Evolutionary conservation across 164 flowering plant genomes (phyloP).

Genomic region (Saururus chinensis): DNA sequence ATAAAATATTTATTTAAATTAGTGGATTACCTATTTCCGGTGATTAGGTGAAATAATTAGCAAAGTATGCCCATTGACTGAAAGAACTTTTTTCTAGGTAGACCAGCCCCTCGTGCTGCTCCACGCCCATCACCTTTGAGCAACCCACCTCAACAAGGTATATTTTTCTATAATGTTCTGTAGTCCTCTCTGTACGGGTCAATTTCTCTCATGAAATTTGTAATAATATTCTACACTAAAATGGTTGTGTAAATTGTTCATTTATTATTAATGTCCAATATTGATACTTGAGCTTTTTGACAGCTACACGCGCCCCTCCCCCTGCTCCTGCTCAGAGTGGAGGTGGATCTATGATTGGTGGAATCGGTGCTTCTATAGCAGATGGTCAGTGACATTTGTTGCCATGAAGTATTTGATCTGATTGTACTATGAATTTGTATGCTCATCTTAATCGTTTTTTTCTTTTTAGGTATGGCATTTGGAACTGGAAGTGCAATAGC

Average conservation of each 20-base stretch:
- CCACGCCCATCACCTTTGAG: constrained; percentile 53
- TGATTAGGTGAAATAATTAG: too few species aligned
- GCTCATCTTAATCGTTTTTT: neutral
- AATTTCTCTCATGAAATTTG: neutral
- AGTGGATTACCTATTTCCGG: too few species aligned
- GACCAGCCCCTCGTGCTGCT: constrained; percentile 30
- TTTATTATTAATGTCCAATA: neutral
- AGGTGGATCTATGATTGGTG: constrained; percentile 60
- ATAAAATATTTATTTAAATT: too few species aligned
- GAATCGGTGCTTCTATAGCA: constrained; percentile 72
- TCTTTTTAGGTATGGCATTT: constrained; percentile 61
- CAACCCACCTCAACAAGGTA: constrained; percentile 65
- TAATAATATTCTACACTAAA: neutral
- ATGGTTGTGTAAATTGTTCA: neutral
- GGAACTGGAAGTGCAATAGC: constrained; percentile 91
- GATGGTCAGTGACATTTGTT: constrained; percentile 31
- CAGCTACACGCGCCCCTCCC: constrained; percentile 74
- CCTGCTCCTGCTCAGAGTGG: constrained; percentile 54
- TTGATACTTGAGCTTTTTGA: constrained; percentile 4
- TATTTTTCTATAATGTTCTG: neutral
- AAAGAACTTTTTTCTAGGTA: too few species aligned
- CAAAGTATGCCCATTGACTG: too few species aligned
- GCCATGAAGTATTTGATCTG: too few species aligned
- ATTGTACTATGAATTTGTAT: neutral
- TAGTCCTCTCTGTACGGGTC: neutral